These are phyloP conservation scores for Cucurbita moschata DNA, from an alignment of 306 rosid genomes.

Conservation along the genomic window DNA sequence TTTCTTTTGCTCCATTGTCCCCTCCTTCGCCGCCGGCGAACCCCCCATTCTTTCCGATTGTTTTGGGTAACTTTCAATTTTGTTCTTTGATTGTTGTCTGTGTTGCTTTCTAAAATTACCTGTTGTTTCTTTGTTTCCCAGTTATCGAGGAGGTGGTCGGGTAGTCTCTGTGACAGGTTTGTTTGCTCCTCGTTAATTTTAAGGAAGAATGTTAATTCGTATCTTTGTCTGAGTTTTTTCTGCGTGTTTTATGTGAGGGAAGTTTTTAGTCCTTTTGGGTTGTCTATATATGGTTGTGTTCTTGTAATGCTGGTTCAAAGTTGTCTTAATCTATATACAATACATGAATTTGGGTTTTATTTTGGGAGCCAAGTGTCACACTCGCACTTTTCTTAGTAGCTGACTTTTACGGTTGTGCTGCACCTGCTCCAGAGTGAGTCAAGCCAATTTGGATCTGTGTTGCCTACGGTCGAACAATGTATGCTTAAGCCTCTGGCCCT, in stretches of 20 bases:
- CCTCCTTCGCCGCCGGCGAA: constrained; percentile 28
- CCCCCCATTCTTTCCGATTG: constrained; percentile 28
- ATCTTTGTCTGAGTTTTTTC: not conserved
- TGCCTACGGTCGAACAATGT: too few species aligned
- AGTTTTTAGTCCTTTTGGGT: not conserved
- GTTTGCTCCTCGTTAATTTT: constrained; percentile 8
- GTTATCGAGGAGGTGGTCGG: constrained; percentile 47
- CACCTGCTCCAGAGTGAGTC: too few species aligned
- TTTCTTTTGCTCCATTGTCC: constrained; percentile 16
- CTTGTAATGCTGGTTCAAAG: not conserved
- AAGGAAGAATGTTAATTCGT: not conserved
- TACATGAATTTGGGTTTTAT: not conserved
- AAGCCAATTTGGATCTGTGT: too few species aligned
- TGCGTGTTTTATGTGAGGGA: not conserved
- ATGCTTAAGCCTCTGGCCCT: too few species aligned
- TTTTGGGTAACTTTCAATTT: constrained; percentile 29
- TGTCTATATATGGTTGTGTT: not conserved
- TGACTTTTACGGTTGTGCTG: too few species aligned
- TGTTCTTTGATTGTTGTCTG: not conserved
- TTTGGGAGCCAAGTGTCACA: too few species aligned
- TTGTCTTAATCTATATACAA: not conserved
- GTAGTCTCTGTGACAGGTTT: constrained; percentile 62
- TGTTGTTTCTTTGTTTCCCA: constrained; percentile 10
- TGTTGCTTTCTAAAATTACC: not conserved
- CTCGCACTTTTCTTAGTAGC: too few species aligned